Evolutionary conservation across 2,329 filamentous ascomycete species (phyloP), one percentile per base, ranked within the genome.

Genomic region (Pezicula neosporulosa): DNA sequence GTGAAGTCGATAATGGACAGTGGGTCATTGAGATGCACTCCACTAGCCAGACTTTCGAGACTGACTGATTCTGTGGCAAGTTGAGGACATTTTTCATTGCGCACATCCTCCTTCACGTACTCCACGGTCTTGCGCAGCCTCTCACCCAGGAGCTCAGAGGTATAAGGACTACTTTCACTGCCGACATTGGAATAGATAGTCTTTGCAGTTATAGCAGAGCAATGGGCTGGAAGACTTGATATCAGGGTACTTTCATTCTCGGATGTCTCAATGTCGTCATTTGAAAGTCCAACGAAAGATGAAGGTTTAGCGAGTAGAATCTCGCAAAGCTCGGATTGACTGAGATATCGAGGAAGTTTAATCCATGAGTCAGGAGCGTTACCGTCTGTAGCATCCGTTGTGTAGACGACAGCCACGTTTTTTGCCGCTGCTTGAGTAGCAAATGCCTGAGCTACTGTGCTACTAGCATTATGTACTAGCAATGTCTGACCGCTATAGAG

Each of bases 1-100:
- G 7, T 24, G 16, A 46, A 52, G 36, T 52, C 45, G 9, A 51
- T 28, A 8, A 51, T 38, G 16, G 33, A 19, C 8, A 36, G 16
- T n/a, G 28, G 16, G 16, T 50, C 9, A 5, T 37, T 6, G 5
- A 18, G 41, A 27, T 19, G 9, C 41, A 8, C 16, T 27, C 41
- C 41, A 21, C 13, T 43, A 27, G 21, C 41, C n/a, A 43, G 5
- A 18, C 10, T 21, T 8, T 43, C 21, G 21, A 43, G 16, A 43
- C 41, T 27, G 41, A 43, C 4, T 21, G n/a, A n/a, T n/a, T n/a
- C n/a, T n/a, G n/a, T n/a, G n/a, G n/a, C n/a, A n/a, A n/a, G n/a
- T n/a, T n/a, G n/a, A n/a, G n/a, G n/a, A n/a, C n/a, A n/a, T n/a
- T n/a, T n/a, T n/a, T n/a, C n/a, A n/a, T n/a, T n/a, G n/a, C n/a